Conservation (phyloP, 2,329 filamentous ascomycete species). For the Zarea fungicola region DNA sequence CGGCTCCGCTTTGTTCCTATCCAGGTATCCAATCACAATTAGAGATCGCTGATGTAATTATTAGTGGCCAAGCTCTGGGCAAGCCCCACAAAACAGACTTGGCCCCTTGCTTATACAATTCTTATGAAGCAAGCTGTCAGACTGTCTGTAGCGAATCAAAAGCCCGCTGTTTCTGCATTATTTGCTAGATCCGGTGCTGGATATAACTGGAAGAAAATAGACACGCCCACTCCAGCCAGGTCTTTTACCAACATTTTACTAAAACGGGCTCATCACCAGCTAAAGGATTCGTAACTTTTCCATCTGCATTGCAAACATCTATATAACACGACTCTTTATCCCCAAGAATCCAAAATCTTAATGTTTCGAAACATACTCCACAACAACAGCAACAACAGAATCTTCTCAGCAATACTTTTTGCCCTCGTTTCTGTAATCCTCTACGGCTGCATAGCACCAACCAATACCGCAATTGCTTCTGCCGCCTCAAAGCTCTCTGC, state of each 20-base stretch:
- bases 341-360: neutral
- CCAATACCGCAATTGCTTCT: neutral
- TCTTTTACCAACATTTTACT: neutral
- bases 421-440: slow-evolving; percentile 1
- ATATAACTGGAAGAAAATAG: neutral
- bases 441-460: neutral
- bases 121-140: too few species aligned
- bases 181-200: too few species aligned
- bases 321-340: neutral
- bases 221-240: neutral
- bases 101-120: too few species aligned
- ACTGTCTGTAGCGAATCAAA: neutral
- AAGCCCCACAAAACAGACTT: neutral
- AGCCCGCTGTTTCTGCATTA: too few species aligned
- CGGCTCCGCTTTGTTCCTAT: too few species aligned
- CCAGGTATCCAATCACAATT: neutral
- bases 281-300: slow-evolving; percentile 6
- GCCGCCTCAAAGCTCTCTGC: slow-evolving; percentile 1
- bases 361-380: slow-evolving; percentile 6
- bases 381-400: neutral
- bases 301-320: neutral
- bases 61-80: neutral
- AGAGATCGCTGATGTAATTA: slow-evolving; percentile 5
- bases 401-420: neutral
- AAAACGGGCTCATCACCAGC: neutral